phyloP scores from a whole-genome alignment of 2,329 filamentous ascomycete species.

The Pestalotiopsis sp. region DNA sequence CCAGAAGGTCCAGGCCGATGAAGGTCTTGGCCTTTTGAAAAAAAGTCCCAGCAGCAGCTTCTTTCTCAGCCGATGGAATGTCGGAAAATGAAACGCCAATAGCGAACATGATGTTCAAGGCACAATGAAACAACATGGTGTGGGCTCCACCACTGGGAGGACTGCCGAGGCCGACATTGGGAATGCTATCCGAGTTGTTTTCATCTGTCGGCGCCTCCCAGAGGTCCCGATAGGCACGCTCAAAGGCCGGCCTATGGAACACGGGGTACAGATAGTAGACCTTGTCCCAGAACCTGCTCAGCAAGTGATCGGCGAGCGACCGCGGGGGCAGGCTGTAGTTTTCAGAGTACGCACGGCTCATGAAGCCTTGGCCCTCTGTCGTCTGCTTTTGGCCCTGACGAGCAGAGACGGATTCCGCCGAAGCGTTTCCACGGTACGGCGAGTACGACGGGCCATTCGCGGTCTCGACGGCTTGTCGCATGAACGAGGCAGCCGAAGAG shows the following conservation, averaged over 20 bases:
- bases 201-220: neutral
- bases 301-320: conserved; percentile 1
- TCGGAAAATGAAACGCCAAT: neutral
- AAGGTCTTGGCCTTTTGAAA: conserved; percentile 1
- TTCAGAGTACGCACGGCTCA: neutral
- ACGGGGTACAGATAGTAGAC: conserved; percentile 7
- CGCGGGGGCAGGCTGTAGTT: conserved; percentile 1
- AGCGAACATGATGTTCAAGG: conserved; percentile 4
- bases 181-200: neutral
- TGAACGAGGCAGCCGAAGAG: conserved; percentile 1
- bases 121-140: conserved; percentile 1
- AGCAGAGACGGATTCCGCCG: neutral
- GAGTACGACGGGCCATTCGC: neutral
- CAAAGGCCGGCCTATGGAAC: conserved; percentile 4
- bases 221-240: neutral
- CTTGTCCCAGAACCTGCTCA: neutral
- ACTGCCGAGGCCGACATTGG: conserved; percentile 4
- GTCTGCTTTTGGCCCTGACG: neutral
- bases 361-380: neutral
- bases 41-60: neutral
- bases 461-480: neutral
- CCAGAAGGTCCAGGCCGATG: neutral
- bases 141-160: neutral
- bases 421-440: neutral
- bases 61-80: neutral